phyloP scores from a whole-genome alignment of 1,284 basidiomycete species.

The Moesziomyces aphidis region DNA sequence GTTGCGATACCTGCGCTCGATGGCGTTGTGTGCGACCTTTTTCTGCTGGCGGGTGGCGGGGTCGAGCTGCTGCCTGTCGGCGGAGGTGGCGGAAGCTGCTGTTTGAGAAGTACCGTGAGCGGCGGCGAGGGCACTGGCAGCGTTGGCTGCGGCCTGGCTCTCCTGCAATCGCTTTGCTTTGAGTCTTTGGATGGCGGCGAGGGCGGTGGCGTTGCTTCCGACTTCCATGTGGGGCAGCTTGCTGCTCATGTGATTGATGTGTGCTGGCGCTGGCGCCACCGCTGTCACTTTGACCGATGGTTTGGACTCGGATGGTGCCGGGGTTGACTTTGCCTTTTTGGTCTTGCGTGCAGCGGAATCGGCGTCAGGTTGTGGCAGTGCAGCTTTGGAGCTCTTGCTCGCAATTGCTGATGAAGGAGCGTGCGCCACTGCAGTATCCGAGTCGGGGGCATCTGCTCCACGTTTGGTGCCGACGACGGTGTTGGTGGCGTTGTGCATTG shows the following conservation, averaged over 20 bases:
- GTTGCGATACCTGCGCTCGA: slow-evolving; percentile 66
- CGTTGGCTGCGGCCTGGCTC: slow-evolving; percentile 40
- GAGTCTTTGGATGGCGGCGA: slow-evolving; percentile 51
- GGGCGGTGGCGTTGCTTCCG: slow-evolving; percentile 56
- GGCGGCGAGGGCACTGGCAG: slow-evolving; percentile 12
- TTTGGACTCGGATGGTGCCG: slow-evolving; percentile 9
- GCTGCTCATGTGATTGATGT: slow-evolving; percentile 27
- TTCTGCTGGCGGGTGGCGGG: slow-evolving; percentile 50
- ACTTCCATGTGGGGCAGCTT: slow-evolving; percentile 59
- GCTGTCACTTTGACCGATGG: background rate
- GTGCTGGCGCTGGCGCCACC: slow-evolving; percentile 4
- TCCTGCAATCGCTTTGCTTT: slow-evolving; percentile 48
- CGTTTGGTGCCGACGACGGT: background rate
- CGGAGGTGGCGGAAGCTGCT: background rate
- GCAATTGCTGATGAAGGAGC: slow-evolving; percentile 5
- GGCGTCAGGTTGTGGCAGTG: slow-evolving; percentile 6
- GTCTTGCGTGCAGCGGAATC: slow-evolving; percentile 13
- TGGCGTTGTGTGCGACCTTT: slow-evolving; percentile 66
- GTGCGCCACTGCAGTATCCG: background rate
- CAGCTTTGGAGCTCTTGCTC: slow-evolving; percentile 15
- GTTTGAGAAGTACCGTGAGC: slow-evolving; percentile 5
- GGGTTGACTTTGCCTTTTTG: slow-evolving; percentile 34
- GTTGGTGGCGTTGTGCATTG: background rate
- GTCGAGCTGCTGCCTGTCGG: slow-evolving; percentile 30
- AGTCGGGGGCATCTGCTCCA: background rate